Conservation (phyloP, 225 moss, liverwort and hornwort species). For the Sphagnum contortum region DNA sequence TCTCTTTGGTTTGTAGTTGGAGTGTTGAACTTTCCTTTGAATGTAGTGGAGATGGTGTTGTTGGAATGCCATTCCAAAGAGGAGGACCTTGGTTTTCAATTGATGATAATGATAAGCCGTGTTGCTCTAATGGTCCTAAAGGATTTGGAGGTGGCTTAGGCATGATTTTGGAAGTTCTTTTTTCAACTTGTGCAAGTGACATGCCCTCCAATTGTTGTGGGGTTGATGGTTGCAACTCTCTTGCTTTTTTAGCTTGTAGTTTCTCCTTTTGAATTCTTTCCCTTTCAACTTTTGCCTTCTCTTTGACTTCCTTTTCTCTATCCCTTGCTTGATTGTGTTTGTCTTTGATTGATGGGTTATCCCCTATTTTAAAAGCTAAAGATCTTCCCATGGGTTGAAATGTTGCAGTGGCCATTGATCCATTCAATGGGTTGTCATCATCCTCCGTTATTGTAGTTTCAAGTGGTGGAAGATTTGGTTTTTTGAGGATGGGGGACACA, state of each 20-base stretch:
- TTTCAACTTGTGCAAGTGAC: constrained; percentile 43
- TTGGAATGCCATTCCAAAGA: constrained; percentile 16
- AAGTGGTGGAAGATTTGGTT: constrained; percentile 20
- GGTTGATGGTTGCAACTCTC: constrained; percentile 22
- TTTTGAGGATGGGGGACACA: constrained; percentile 4
- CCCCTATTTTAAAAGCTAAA: constrained; percentile 46
- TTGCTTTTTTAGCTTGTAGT: constrained; percentile 13
- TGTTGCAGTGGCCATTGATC: constrained; percentile 47
- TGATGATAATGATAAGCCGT: background rate
- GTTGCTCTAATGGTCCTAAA: constrained; percentile 6
- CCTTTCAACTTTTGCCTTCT: constrained; percentile 57
- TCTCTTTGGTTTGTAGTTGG: constrained; percentile 40
- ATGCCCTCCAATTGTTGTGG: constrained; percentile 9
- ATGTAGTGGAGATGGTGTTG: constrained; percentile 41
- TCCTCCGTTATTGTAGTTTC: constrained; percentile 12
- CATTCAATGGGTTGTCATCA: constrained; percentile 27
- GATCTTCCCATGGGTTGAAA: constrained; percentile 75
- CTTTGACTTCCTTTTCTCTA: constrained; percentile 62
- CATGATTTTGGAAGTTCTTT: constrained; percentile 46
- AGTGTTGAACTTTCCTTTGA: constrained; percentile 18
- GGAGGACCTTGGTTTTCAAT: constrained; percentile 7
- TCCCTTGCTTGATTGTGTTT: constrained; percentile 66
- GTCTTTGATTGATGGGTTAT: constrained; percentile 83
- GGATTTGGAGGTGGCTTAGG: constrained; percentile 48
- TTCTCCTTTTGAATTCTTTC: constrained; percentile 20